Conservation (phyloP, 768 basidiomycete genomes). For the Termitomyces sp. region DNA sequence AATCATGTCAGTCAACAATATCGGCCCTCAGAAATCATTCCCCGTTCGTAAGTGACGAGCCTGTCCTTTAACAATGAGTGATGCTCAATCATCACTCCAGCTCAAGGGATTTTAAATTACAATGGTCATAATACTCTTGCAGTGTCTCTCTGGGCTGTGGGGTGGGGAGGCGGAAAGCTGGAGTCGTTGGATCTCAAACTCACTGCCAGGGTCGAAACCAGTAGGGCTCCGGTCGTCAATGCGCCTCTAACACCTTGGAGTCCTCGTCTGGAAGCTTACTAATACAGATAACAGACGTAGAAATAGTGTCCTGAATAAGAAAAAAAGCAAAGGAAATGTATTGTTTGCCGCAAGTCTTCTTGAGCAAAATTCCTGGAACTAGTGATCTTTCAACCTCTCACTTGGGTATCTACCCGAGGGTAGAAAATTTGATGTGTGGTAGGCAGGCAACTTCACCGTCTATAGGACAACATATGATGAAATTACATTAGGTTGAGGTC, state of each 20-base stretch:
- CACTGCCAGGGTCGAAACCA: conserved; percentile 33
- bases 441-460: not conserved
- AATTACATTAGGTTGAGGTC: conserved; percentile 87
- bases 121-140: conserved; percentile 41
- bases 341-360: not conserved
- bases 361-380: not conserved
- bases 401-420: not conserved
- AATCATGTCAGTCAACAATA: conserved; percentile 28
- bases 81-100: conserved; percentile 14
- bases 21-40: conserved; percentile 36
- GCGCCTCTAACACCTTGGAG: conserved; percentile 28
- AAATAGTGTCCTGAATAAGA: not conserved
- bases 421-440: not conserved
- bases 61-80: not conserved
- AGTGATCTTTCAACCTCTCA: not conserved
- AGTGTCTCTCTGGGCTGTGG: conserved; percentile 42
- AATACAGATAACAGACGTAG: not conserved
- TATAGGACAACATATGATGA: not conserved
- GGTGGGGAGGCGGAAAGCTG: conserved; percentile 33
- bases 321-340: not conserved
- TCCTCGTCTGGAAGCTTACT: conserved; percentile 26
- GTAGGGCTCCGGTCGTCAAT: conserved; percentile 27
- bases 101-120: conserved; percentile 47
- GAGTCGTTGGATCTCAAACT: conserved; percentile 30
- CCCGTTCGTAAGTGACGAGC: conserved; percentile 32